Evolutionary conservation across 331 rosid genomes (phyloP).

Genomic region (Acacia concinna): DNA sequence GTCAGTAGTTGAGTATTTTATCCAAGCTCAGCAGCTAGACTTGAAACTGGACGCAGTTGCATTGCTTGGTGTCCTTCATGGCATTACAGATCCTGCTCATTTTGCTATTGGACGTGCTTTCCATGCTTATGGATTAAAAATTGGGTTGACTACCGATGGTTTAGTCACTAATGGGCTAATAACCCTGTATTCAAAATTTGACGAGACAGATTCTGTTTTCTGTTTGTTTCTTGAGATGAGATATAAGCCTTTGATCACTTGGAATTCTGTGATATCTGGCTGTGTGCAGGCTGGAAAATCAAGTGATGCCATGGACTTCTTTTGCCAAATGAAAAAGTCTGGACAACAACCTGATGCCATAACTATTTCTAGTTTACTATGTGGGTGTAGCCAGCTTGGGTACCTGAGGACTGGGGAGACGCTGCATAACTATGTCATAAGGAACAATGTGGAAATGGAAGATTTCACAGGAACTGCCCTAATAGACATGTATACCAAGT

Average conservation of each 20-base stretch:
- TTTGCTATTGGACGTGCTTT: conserved; percentile 57
- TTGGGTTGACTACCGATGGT: conserved; percentile 46
- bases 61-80: conserved; percentile 68
- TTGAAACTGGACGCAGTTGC: conserved; percentile 69
- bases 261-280: conserved; percentile 83
- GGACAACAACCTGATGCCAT: conserved; percentile 63
- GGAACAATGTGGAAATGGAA: conserved; percentile 59
- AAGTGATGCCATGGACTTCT: conserved; percentile 59
- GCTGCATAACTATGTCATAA: conserved; percentile 54
- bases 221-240: conserved; percentile 52
- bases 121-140: conserved; percentile 64
- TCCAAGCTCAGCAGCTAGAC: conserved; percentile 43
- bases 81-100: conserved; percentile 55
- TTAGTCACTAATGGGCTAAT: conserved; percentile 71
- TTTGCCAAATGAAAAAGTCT: conserved; percentile 54
- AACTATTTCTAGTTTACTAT: conserved; percentile 67
- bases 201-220: conserved; percentile 48
- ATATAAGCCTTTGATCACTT: conserved; percentile 55
- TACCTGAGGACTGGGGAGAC: conserved; percentile 57
- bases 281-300: conserved; percentile 77
- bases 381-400: conserved; percentile 78
- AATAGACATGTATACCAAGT: conserved; percentile 78
- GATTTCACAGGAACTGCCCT: conserved; percentile 71
- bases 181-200: conserved; percentile 76
- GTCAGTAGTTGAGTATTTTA: conserved; percentile 46